Evolutionary conservation across 2,329 filamentous ascomycete genomes (phyloP).

Genomic region (Colletotrichum sp.): DNA sequence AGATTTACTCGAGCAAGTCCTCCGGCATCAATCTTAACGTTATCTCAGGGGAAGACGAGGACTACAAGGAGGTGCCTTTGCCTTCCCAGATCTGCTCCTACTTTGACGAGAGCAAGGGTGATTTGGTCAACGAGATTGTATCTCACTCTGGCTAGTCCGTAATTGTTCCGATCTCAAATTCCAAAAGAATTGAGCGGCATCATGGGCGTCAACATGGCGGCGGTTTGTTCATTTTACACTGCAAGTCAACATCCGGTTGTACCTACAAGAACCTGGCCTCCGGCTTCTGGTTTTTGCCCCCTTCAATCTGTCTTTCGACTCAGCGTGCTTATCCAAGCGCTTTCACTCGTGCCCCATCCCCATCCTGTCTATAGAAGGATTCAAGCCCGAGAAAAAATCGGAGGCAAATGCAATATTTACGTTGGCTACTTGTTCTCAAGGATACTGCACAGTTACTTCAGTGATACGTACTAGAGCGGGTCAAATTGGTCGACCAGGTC

Average conservation of each 20-base stretch:
- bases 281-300: background rate
- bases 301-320: background rate
- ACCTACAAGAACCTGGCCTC: background rate
- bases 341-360: background rate
- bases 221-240: background rate
- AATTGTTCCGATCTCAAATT: background rate
- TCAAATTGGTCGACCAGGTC: background rate
- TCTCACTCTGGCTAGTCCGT: constrained; percentile 78
- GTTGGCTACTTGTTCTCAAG: background rate
- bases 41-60: constrained; percentile 70
- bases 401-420: background rate
- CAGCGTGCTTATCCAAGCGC: background rate
- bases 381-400: background rate
- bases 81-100: constrained; percentile 89
- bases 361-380: background rate
- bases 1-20: constrained; percentile 90
- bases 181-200: background rate
- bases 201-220: background rate
- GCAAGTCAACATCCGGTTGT: background rate
- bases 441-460: background rate
- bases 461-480: background rate
- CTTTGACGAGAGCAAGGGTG: constrained; percentile 71
- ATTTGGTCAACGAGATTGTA: constrained; percentile 90
- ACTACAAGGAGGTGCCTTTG: constrained; percentile 85
- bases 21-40: constrained; percentile 87